Base-by-base conservation (phyloP, 495 filamentous ascomycete species). In the Amphirosellinia nigrospora region DNA sequence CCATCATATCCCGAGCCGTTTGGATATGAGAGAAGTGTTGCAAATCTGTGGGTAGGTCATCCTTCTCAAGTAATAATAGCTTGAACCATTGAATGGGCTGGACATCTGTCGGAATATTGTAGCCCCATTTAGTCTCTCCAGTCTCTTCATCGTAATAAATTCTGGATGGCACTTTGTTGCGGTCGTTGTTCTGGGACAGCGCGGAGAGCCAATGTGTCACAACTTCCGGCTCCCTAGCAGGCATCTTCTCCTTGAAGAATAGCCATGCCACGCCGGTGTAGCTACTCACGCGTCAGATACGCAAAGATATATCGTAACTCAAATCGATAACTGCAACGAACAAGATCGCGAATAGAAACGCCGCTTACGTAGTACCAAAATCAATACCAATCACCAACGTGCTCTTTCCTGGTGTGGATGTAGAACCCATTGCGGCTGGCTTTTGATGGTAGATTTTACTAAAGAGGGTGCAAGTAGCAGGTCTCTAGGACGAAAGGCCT, bases 41-140 rank as follows among this genome's bases (percentile, higher is more conserved):
- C 9, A 77, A 43, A 11, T 74, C 65, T 9, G 72, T 64, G 1
- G 39, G 4, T 36, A 76, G 56, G 28, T 79, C 75, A 19, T 71
- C 43, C 28, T 69, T 36, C 0, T 72, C 70, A n/a, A 78, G 59
- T 23, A 79, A 56, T 3, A 79, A 63, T 4, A 78, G 70, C 41
- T 79, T 79, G 60, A 79, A 79, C 77, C 77, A 79, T 0, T 69
- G 66, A 15, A 79, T 36, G 1, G 73, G 75, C 0, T 79, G 65
- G 6, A 43, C 48, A 11, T 79, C 63, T 4, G 28, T 5, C 19
- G 73, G 69, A 4, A 79, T 52, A 0, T 70, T 46, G 28, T 77
- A 78, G 5, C 77, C 75, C 77, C 75, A 79, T 21, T 43, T 19
- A 16, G 19, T 65, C 11, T 11, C 60, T 34, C 30, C 36, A 3